phyloP scores from a whole-genome alignment of 164 flowering plant species.

The Stephania yunnanensis region DNA sequence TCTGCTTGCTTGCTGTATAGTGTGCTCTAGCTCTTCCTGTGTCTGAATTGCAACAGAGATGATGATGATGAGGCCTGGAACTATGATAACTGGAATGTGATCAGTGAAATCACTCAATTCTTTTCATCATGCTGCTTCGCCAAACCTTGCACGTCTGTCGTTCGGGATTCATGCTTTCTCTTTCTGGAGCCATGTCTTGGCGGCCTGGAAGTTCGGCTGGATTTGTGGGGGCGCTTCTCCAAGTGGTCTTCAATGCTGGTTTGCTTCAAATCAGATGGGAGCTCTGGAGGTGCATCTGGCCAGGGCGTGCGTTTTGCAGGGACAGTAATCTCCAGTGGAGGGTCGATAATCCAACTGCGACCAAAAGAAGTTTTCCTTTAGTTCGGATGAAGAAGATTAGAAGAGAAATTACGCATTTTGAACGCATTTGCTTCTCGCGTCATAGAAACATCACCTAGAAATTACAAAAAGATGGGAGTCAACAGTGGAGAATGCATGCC shows the following conservation, averaged over 20 bases:
- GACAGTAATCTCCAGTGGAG: constrained; percentile 85
- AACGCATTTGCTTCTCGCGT: neutral
- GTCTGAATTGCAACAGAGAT: constrained; percentile 7
- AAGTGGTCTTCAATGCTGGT: constrained; percentile 28
- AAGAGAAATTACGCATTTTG: neutral
- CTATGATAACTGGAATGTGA: constrained; percentile 3
- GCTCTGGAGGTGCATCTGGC: constrained; percentile 94
- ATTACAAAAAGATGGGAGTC: neutral
- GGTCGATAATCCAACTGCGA: constrained; percentile 81
- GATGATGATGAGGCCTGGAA: constrained; percentile 7
- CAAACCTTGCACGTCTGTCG: constrained; percentile 34
- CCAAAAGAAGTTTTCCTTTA: neutral
- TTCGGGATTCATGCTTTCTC: constrained; percentile 52
- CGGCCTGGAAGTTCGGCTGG: constrained; percentile 36
- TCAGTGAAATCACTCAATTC: constrained; percentile 13
- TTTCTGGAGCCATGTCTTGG: constrained; percentile 52
- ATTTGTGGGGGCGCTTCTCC: constrained; percentile 43
- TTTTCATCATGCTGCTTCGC: constrained; percentile 29
- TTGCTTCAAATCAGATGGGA: constrained; percentile 41
- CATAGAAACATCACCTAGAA: neutral
- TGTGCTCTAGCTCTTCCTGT: neutral
- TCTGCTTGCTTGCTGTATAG: neutral
- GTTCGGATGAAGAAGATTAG: neutral
- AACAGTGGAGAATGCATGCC: neutral
- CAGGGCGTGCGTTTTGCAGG: constrained; percentile 94